Conservation (phyloP, 2,329 filamentous ascomycete species). For the Colletotrichum melonis region DNA sequence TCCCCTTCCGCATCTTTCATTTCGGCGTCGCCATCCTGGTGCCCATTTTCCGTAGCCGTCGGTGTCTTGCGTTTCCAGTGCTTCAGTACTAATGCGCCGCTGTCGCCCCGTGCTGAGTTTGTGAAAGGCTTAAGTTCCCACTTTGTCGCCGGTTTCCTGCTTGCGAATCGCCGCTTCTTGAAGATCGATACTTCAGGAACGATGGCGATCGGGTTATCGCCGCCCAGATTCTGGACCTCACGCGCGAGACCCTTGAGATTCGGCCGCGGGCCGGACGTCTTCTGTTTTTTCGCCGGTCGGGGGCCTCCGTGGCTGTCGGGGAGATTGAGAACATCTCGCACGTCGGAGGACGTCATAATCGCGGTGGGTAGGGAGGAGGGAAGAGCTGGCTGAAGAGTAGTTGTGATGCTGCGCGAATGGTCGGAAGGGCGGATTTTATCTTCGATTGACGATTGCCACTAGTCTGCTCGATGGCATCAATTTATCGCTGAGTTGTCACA, state of each 20-base stretch:
- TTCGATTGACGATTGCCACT: neutral
- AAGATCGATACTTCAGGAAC: constrained; percentile 70
- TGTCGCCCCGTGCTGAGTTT: constrained; percentile 78
- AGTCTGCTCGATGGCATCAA: constrained; percentile 13
- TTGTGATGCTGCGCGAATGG: constrained; percentile 1
- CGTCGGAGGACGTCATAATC: constrained; percentile 80
- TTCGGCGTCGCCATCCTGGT: constrained; percentile 37
- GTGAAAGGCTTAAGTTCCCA: constrained; percentile 80
- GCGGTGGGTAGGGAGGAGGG: constrained; percentile 31
- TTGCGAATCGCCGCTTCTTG: constrained; percentile 68
- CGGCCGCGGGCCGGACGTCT: constrained; percentile 68
- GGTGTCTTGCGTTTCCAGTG: constrained; percentile 81
- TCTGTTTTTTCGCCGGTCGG: constrained; percentile 80
- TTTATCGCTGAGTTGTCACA: neutral
- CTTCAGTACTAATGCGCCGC: constrained; percentile 73
- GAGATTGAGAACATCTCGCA: constrained; percentile 89
- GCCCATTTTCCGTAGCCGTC: constrained; percentile 52
- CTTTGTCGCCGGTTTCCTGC: constrained; percentile 64
- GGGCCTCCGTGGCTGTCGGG: constrained; percentile 65
- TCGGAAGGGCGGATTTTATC: constrained; percentile 9
- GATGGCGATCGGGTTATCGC: constrained; percentile 75
- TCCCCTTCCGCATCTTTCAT: constrained; percentile 50
- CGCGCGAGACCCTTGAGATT: constrained; percentile 73
- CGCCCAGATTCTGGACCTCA: constrained; percentile 73
- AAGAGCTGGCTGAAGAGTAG: neutral